These are phyloP conservation scores for Parachaetomium inaequale DNA, from an alignment of 495 filamentous ascomycete species.

Conservation along the genomic window DNA sequence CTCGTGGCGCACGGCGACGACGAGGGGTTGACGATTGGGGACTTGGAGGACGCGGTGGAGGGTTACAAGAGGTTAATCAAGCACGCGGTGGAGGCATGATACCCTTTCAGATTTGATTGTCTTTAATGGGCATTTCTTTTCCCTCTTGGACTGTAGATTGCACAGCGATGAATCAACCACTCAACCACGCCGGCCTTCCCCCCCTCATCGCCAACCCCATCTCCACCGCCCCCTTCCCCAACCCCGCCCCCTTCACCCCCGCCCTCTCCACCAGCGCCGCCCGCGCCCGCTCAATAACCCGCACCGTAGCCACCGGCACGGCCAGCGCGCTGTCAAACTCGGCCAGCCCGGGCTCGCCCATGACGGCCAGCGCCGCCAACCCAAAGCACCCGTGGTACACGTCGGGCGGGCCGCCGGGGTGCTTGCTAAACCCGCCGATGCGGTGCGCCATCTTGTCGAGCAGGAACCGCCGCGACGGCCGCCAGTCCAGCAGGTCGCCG, in stretches of 20 bases:
- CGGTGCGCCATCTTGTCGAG: conserved; percentile 85
- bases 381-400: conserved; percentile 89
- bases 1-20: conserved; percentile 84
- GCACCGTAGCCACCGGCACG: conserved; percentile 51
- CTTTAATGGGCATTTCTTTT: no score
- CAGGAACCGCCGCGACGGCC: conserved; percentile 67
- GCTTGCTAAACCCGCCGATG: conserved; percentile 87
- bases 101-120: no score
- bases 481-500: conserved; percentile 52
- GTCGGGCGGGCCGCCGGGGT: conserved; percentile 78
- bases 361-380: conserved; percentile 67
- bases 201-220: conserved; percentile 26
- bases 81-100: conserved; percentile 48
- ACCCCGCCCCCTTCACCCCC: conserved; percentile 9
- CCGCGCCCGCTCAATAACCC: conserved; percentile 42
- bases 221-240: conserved; percentile 23
- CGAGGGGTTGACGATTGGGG: conserved; percentile 67
- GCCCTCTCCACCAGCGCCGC: conserved; percentile 27
- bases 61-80: conserved; percentile 69
- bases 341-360: conserved; percentile 58
- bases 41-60: conserved; percentile 65
- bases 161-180: no score
- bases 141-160: no score
- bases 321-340: conserved; percentile 67
- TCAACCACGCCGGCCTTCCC: conserved; percentile 21